Base-by-base conservation (phyloP, 805 yeast species). In the Lipomyces orientalis region DNA sequence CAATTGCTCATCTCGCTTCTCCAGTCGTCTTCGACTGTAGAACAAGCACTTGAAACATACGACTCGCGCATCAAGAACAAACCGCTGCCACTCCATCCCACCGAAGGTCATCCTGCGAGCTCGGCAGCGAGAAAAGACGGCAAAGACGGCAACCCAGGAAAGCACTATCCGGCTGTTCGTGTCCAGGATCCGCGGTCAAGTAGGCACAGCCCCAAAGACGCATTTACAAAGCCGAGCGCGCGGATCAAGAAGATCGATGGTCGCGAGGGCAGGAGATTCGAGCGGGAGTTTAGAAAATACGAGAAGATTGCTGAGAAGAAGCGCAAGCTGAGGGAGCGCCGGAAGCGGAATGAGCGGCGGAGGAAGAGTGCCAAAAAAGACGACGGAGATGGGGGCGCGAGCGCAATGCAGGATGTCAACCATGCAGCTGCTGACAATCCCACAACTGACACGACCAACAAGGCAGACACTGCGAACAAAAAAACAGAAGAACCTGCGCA, bases 1-100 rank as follows among this genome's bases (percentile, higher is more conserved):
- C 25, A 29, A 19, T 25, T 49, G n/a, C 57, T 57, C 4, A 64
- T 59, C 19, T 29, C 56, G 12, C 25, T 59, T 5, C 29, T 64
- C 16, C n/a, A 16, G n/a, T 10, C 19, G 1, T 31, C 66, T 1
- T 29, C 46, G 16, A n/a, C 65, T 12, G 49, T 43, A 29, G 61
- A 57, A 16, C 62, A 52, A 22, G 70, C 65, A 4, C 51, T 22
- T 9, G 58, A 61, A 22, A 19, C 49, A 1, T 67, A 64, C 64
- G 61, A 61, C 12, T 49, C 46, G 14, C 64, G 61, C 12, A 19
- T 61, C 43, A 58, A 64, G 43, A 64, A 67, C 35, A 57, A 52
- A 31, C 65, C 68, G 16, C 55, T 67, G 8, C 64, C 65, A 3
- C 55, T 67, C 10, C 55, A 54, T n/a, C 68, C 70, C 4, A 67